Percentiles rank a stretch among this genome's conserved stretches.
Conservation (phyloP, 306 rosid genomes). For the Ziziphus jujuba region DNA sequence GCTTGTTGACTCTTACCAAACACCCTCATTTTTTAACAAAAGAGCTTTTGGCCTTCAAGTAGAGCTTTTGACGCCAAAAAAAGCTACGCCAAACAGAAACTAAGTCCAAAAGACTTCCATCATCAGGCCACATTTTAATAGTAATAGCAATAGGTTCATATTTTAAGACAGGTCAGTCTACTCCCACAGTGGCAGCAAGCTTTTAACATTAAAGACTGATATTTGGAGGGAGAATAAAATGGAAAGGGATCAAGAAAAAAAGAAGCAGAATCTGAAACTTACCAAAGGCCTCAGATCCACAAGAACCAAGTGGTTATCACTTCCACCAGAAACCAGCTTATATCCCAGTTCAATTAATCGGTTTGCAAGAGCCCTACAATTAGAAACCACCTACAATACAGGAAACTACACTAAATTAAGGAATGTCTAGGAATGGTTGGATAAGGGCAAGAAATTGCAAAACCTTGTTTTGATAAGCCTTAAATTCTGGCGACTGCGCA, state of each 20-base stretch:
- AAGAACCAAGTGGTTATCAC: slow-evolving; percentile 90
- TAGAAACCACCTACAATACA: slow-evolving; percentile 71
- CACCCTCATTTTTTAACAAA: too few relatives aligned
- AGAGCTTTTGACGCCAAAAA: too few relatives aligned
- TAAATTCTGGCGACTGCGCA: slow-evolving; percentile 75
- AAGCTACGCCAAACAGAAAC: too few relatives aligned
- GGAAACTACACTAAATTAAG: slow-evolving; percentile 12
- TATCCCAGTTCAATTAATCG: slow-evolving; percentile 65
- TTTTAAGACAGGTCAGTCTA: not conserved
- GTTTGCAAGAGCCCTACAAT: slow-evolving; percentile 79
- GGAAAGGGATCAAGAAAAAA: too few relatives aligned
- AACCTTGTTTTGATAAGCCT: slow-evolving; percentile 82
- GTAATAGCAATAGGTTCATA: not conserved
- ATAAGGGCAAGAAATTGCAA: slow-evolving; percentile 12
- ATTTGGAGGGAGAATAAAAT: not conserved
- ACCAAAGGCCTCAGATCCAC: slow-evolving; percentile 91
- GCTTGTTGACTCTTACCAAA: too few relatives aligned
- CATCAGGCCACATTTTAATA: not conserved
- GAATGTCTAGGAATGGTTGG: slow-evolving; percentile 11
- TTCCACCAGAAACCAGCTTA: slow-evolving; percentile 94
- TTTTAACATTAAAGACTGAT: not conserved
- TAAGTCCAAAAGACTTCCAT: too few relatives aligned
- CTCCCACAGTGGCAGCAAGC: not conserved
- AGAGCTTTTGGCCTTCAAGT: too few relatives aligned
- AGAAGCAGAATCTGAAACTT: slow-evolving; percentile 31